A percentile compares a stretch with the other conserved stretches of the same genome.
These are phyloP conservation scores for Rugonectria rugulosa DNA, from an alignment of 2,329 filamentous ascomycete species.

Conservation along the genomic window DNA sequence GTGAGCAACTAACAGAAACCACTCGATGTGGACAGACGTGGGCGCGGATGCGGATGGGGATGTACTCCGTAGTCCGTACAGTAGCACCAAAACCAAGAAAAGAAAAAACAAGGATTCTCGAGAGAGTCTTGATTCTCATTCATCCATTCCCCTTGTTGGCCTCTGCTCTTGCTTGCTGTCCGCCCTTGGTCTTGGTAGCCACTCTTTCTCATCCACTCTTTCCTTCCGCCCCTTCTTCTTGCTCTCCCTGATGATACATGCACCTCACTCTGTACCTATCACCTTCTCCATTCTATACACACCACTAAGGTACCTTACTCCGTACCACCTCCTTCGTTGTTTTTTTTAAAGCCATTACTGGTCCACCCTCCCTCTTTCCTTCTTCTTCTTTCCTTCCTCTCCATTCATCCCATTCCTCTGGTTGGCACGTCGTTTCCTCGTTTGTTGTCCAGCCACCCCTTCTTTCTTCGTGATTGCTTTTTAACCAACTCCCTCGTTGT, in stretches of 20 bases:
- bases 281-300: not conserved
- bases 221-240: constrained; percentile 4
- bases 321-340: not conserved
- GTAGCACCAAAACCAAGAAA: too few species aligned
- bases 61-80: not conserved
- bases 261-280: constrained; percentile 4
- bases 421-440: constrained; percentile 23
- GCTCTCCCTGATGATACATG: too few species aligned
- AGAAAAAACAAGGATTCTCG: constrained; percentile 8
- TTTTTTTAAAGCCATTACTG: constrained; percentile 38
- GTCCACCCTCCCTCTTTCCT: constrained; percentile 25
- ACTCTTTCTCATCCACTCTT: constrained; percentile 11
- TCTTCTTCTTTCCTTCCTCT: constrained; percentile 30
- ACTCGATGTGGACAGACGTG: constrained; percentile 11
- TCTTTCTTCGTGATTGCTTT: constrained; percentile 35
- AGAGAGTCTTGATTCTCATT: not conserved
- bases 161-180: constrained; percentile 8
- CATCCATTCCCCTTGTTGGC: constrained; percentile 1
- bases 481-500: constrained; percentile 50
- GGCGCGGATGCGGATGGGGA: constrained; percentile 7
- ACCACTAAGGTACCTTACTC: not conserved
- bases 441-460: constrained; percentile 15
- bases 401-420: constrained; percentile 32
- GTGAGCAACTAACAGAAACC: not conserved
- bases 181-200: constrained; percentile 10